phyloP scores from a whole-genome alignment of 2,329 filamentous ascomycete genomes.

The Exophiala xenobiotica region DNA sequence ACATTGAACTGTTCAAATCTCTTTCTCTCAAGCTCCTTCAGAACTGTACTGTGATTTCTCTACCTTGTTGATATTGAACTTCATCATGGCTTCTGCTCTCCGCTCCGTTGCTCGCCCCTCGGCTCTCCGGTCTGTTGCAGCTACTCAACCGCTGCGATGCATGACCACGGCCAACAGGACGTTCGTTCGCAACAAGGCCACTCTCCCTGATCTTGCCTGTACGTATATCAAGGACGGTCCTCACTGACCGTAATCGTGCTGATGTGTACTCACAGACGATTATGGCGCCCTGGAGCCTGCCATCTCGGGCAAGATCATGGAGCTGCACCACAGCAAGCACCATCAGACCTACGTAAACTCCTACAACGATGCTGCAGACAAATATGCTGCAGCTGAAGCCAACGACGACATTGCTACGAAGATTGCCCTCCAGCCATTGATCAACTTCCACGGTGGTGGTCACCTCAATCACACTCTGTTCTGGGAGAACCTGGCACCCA shows the following conservation, averaged over 20 bases:
- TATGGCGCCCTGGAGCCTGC: conserved; percentile 87
- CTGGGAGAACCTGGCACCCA: conserved; percentile 70
- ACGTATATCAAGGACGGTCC: conserved; percentile 36
- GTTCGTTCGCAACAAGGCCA: conserved; percentile 84
- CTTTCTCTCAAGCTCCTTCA: neutral
- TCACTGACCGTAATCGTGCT: neutral
- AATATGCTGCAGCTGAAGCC: conserved; percentile 57
- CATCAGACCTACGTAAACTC: conserved; percentile 91
- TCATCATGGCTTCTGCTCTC: conserved; percentile 71
- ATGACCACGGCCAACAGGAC: conserved; percentile 65
- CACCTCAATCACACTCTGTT: conserved; percentile 93
- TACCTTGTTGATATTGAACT: neutral
- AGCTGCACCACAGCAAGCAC: conserved; percentile 90
- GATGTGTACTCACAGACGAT: conserved; percentile 61
- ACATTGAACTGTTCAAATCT: neutral
- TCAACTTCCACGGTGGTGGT: conserved; percentile 88
- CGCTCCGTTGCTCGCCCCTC: conserved; percentile 69
- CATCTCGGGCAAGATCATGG: conserved; percentile 88
- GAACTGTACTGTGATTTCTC: neutral
- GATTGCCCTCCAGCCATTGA: conserved; percentile 65
- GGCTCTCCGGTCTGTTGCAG: conserved; percentile 61
- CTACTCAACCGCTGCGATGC: conserved; percentile 57
- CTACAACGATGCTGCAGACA: conserved; percentile 74
- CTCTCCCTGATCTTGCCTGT: conserved; percentile 85
- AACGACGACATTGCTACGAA: conserved; percentile 62